Conservation (phyloP, 352 stramenopile genomes). For the Phytophthora megakarya region DNA sequence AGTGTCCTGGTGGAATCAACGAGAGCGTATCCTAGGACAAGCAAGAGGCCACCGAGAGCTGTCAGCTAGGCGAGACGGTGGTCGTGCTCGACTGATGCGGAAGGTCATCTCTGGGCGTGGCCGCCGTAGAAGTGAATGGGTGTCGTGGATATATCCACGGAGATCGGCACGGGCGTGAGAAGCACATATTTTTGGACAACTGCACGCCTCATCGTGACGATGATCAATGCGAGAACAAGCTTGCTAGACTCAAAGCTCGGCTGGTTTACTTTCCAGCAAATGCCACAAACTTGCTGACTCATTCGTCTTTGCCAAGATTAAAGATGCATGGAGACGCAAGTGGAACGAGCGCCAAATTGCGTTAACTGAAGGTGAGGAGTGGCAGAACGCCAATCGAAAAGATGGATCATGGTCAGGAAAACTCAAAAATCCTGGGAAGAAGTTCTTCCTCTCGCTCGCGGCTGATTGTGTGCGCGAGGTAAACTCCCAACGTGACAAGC, state of each 20-base stretch:
- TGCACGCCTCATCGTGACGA: conserved; percentile 11
- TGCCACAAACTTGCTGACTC: conserved; percentile 14
- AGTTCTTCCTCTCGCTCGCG: neutral
- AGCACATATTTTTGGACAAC: conserved; percentile 33
- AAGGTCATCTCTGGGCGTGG: conserved; percentile 10
- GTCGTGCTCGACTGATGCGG: neutral
- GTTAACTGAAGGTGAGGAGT: too few species aligned
- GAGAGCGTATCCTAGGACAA: too few species aligned
- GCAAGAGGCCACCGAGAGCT: too few species aligned
- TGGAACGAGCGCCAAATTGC: too few species aligned
- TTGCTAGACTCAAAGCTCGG: too few species aligned
- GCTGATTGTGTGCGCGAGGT: conserved; percentile 18
- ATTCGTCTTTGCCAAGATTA: too few species aligned
- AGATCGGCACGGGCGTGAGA: conserved; percentile 18
- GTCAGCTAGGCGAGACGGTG: neutral
- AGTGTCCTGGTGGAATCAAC: conserved; percentile 14
- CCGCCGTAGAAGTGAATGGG: neutral
- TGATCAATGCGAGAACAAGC: too few species aligned
- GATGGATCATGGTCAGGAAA: too few species aligned
- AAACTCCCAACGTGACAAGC: conserved; percentile 24
- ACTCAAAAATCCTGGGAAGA: too few species aligned
- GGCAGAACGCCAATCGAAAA: too few species aligned
- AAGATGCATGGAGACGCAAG: too few species aligned
- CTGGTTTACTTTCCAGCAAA: conserved; percentile 28
- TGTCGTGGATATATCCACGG: conserved; percentile 8